These are phyloP conservation scores for Yamadazyma epiphylla DNA, from an alignment of 1,139 yeast species.

Conservation along the genomic window DNA sequence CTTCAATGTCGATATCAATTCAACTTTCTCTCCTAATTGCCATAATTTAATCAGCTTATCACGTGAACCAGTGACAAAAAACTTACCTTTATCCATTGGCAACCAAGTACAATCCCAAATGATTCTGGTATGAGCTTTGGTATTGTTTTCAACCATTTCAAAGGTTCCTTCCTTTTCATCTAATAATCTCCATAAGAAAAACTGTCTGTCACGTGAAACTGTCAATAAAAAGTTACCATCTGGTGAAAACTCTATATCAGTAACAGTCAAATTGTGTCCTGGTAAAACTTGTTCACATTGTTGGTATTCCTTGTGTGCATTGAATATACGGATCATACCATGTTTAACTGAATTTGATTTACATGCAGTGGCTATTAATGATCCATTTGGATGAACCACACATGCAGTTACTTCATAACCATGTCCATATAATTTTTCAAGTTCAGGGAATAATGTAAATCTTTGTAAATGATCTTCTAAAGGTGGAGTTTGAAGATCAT, in stretches of 20 bases:
- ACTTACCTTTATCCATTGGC: conserved; percentile 32
- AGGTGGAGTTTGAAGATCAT: conserved; percentile 58
- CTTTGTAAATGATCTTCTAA: conserved; percentile 87
- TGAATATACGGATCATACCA: conserved; percentile 79
- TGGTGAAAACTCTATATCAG: conserved; percentile 74
- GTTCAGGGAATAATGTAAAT: conserved; percentile 90
- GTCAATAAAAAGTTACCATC: conserved; percentile 66
- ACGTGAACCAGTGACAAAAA: conserved; percentile 82
- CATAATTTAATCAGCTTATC: conserved; percentile 79
- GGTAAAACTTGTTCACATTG: conserved; percentile 38
- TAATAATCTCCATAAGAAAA: conserved; percentile 67
- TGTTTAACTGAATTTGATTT: conserved; percentile 79
- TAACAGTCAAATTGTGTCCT: conserved; percentile 79
- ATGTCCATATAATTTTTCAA: conserved; percentile 93
- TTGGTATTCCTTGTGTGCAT: conserved; percentile 44
- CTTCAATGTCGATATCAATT: conserved; percentile 30
- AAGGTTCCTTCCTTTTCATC: conserved; percentile 38
- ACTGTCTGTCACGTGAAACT: conserved; percentile 88
- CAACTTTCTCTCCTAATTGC: conserved; percentile 36
- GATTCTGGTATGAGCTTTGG: conserved; percentile 85
- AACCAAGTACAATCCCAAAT: conserved; percentile 96
- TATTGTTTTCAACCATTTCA: conserved; percentile 40
- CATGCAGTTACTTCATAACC: conserved; percentile 90
- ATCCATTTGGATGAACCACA: conserved; percentile 65
- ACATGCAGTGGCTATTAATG: conserved; percentile 83